These are phyloP conservation scores for Myxozyma melibiosi DNA, from an alignment of 805 yeast species.

Conservation along the genomic window DNA sequence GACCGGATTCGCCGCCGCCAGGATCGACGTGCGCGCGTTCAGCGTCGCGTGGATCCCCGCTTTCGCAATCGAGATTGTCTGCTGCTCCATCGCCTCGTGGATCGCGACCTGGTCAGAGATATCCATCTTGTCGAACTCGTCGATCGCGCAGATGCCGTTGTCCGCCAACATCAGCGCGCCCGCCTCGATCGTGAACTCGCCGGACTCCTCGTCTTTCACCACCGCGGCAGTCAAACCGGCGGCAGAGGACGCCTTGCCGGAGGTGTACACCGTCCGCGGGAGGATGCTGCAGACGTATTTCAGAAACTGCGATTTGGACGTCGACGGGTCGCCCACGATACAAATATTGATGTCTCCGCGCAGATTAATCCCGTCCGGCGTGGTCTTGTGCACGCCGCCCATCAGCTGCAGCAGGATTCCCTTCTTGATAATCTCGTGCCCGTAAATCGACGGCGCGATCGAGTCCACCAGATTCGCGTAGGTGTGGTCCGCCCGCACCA, in stretches of 20 bases:
- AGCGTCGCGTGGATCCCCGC: constrained; percentile 98
- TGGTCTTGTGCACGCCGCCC: constrained; percentile 93
- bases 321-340: constrained; percentile 96
- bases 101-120: constrained; percentile 93
- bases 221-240: constrained; percentile 99
- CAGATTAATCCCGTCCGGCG: constrained; percentile 89
- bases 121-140: constrained; percentile 97
- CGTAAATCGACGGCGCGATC: constrained; percentile 94
- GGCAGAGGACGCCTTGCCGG: constrained; percentile 98
- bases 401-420: constrained; percentile 85
- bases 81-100: constrained; percentile 99
- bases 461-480: constrained; percentile 84
- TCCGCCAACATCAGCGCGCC: constrained; percentile 99
- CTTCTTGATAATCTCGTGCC: constrained; percentile 91
- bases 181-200: constrained; percentile 96
- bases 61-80: constrained; percentile 95
- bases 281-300: constrained; percentile 89
- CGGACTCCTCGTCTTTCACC: constrained; percentile 94
- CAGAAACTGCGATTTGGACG: constrained; percentile 93
- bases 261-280: constrained; percentile 93
- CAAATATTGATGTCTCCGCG: constrained; percentile 97
- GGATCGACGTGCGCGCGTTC: constrained; percentile 92
- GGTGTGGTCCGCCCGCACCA: constrained; percentile 87
- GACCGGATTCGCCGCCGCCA: constrained; percentile 98
- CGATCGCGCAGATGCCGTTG: constrained; percentile 97